These are phyloP conservation scores for Crithidia thermophila DNA, from an alignment of 208 protist species.

Conservation along the genomic window DNA sequence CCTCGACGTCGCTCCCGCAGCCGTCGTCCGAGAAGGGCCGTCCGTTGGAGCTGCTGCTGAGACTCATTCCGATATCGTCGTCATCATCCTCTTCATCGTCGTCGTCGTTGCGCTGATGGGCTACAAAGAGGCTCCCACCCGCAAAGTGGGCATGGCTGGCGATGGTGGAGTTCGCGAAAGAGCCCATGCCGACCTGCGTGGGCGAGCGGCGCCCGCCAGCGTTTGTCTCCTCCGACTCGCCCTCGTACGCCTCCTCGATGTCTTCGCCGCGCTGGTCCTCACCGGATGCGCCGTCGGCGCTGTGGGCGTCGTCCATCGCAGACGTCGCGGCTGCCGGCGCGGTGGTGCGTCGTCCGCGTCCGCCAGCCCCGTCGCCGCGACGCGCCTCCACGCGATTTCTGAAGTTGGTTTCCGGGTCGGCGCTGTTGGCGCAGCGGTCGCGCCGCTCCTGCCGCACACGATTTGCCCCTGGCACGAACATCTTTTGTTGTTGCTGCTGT, in stretches of 20 bases:
- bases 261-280: background rate
- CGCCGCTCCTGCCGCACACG: background rate
- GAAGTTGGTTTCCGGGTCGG: no score
- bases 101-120: constrained; percentile 2
- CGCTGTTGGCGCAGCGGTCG: no score
- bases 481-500: background rate
- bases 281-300: no score
- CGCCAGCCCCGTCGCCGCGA: background rate
- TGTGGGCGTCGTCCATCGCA: no score
- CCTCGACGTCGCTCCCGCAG: background rate
- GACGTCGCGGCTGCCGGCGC: background rate
- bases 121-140: constrained; percentile 3
- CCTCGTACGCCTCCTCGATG: background rate
- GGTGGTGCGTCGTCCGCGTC: no score
- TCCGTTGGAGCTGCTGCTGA: background rate
- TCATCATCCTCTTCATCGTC: constrained; percentile 4
- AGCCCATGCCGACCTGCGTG: background rate
- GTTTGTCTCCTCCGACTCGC: background rate
- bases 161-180: background rate
- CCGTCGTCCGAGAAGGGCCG: background rate
- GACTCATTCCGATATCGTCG: background rate
- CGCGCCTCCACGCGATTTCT: no score
- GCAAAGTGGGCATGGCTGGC: background rate
- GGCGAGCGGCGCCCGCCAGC: constrained; percentile 1
- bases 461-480: no score